A percentile compares a stretch with the other conserved stretches of the same genome.
Conservation (phyloP, 2,329 filamentous ascomycete genomes). For the Hymenoscyphus scutula region DNA sequence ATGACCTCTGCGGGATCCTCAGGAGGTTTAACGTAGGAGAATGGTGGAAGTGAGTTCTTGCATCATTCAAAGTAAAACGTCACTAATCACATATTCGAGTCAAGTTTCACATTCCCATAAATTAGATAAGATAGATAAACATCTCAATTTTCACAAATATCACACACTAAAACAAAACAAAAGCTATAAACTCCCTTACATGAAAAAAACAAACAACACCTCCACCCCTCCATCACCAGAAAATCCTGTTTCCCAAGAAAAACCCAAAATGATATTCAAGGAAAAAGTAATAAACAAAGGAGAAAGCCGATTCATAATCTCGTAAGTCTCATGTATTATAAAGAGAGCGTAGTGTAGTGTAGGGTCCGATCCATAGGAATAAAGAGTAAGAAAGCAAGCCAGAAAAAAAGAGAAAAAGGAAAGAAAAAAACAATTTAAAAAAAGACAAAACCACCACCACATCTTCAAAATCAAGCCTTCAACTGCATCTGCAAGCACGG, state of each 20-base stretch:
- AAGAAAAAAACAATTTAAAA: background rate
- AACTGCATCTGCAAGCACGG: slow-evolving; percentile 58
- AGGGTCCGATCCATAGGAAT: background rate
- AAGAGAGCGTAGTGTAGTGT: background rate
- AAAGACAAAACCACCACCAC: background rate
- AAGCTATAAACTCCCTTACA: background rate
- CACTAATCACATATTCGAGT: too few relatives aligned
- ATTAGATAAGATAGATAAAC: background rate
- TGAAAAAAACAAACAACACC: background rate
- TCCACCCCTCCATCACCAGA: background rate
- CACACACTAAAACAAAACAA: too few relatives aligned
- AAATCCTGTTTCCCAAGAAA: background rate
- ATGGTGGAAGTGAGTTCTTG: too few relatives aligned
- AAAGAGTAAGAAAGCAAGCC: background rate
- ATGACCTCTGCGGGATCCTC: too few relatives aligned
- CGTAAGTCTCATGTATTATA: background rate
- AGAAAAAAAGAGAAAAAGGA: background rate
- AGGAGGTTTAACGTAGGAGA: too few relatives aligned
- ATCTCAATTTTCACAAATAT: background rate
- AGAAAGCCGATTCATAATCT: slow-evolving; percentile 4
- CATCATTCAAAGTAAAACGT: too few relatives aligned
- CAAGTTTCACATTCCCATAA: too few relatives aligned
- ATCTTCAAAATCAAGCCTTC: slow-evolving; percentile 43
- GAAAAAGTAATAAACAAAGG: background rate
- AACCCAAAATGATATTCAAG: background rate